Percentiles rank a stretch among this genome's conserved stretches.
phyloP scores from a whole-genome alignment of 768 basidiomycete species.

The Coprinopsis sp. region DNA sequence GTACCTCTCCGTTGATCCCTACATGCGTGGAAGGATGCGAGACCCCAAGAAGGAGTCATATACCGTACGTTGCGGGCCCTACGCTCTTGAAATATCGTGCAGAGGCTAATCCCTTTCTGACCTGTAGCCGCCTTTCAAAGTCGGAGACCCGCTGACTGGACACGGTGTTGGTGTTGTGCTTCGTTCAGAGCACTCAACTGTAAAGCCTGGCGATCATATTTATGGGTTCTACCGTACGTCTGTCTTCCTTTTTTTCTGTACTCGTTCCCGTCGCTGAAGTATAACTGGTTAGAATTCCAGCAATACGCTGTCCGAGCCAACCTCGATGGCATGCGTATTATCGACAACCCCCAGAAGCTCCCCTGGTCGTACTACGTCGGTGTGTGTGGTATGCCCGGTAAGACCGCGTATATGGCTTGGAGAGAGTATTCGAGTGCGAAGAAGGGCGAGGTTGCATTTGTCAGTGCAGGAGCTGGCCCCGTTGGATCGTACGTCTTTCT shows the following conservation, averaged over 20 bases:
- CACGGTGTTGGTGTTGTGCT: constrained; percentile 29
- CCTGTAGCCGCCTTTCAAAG: constrained; percentile 8
- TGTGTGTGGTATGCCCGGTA: constrained; percentile 51
- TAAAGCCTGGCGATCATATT: constrained; percentile 36
- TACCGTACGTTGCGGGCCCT: constrained; percentile 3
- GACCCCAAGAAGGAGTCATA: constrained; percentile 18
- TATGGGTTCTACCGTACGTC: constrained; percentile 29
- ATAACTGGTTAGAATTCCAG: constrained; percentile 23
- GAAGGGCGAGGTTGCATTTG: constrained; percentile 25
- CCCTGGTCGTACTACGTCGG: constrained; percentile 49
- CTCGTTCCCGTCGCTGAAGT: background rate
- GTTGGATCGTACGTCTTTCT: constrained; percentile 24
- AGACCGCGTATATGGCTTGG: constrained; percentile 30
- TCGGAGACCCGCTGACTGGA: constrained; percentile 16
- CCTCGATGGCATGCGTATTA: constrained; percentile 17
- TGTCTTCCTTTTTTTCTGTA: no score
- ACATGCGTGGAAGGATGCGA: constrained; percentile 35
- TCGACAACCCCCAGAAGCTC: constrained; percentile 39
- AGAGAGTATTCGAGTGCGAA: constrained; percentile 24
- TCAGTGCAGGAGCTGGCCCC: constrained; percentile 24
- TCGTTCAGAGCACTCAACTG: constrained; percentile 25
- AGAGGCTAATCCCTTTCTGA: background rate
- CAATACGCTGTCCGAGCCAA: constrained; percentile 33
- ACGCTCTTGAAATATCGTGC: background rate
- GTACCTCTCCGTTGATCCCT: constrained; percentile 43